phyloP scores from a whole-genome alignment of 2,329 filamentous ascomycete genomes.

The Pyrenophora seminiperda region DNA sequence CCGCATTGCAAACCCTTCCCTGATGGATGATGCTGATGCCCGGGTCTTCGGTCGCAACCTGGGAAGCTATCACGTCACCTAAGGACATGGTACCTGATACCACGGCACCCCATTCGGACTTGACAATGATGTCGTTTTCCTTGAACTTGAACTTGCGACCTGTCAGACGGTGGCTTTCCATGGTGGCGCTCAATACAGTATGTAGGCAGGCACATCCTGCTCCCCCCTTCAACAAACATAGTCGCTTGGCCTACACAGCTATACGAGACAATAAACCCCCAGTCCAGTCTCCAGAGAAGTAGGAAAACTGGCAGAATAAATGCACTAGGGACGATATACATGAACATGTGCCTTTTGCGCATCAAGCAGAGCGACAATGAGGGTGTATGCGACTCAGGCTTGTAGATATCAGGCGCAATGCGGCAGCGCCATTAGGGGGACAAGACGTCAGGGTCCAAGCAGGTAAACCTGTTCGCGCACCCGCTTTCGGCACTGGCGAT shows the following conservation, averaged over 20 bases:
- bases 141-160: neutral
- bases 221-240: no score
- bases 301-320: no score
- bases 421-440: constrained; percentile 1
- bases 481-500: constrained; percentile 15
- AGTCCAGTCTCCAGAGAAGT: no score
- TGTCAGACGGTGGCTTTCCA: constrained; percentile 14
- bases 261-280: no score
- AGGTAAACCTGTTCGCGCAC: constrained; percentile 8
- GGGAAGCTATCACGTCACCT: constrained; percentile 7
- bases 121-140: constrained; percentile 12
- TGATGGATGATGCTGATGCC: constrained; percentile 2
- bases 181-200: neutral
- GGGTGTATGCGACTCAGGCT: neutral
- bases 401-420: no score
- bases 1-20: constrained; percentile 9
- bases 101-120: constrained; percentile 1
- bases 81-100: neutral
- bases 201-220: no score
- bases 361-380: no score
- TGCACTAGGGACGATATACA: no score
- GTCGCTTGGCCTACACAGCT: no score
- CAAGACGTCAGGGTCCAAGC: constrained; percentile 12
- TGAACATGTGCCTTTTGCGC: no score
- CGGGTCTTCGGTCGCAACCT: neutral